Evolutionary conservation across 768 basidiomycete species (phyloP), one percentile per base, ranked within the genome.

Genomic region (Gloeopeniophorella convolvens): DNA sequence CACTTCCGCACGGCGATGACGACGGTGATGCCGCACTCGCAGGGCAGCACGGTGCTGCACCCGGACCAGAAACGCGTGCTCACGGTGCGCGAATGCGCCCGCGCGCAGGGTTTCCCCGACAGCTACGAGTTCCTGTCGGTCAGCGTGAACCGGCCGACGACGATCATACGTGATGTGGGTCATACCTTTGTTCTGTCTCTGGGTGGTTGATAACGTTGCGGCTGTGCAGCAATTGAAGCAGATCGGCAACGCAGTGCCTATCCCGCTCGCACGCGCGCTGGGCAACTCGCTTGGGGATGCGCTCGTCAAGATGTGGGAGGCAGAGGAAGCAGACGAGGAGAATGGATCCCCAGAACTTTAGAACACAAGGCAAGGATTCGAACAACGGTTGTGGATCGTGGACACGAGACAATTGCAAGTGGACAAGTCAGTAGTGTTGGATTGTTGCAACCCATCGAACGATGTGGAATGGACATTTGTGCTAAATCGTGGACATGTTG

Each of bases 31-130:
- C 86, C 86, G 1, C 69, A 69, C n/a, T 54, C 60, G 3, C 83
- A 85, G 43, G 69, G 70, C 35, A 68, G 66, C 13, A 56, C 56
- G 2, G 69, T 74, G 12, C 57, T 78, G 10, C 76, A 78, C 55
- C 78, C 77, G 1, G 65, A 89, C 82, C 84, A 89, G 83, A 79
- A 79, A 56, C 77, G 88, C 6, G 75, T 85, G 21, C 60, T 86
- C 33, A 48, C 50, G 23, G 48, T 48, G n/a, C 45, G 55, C 10
- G 44, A 53, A 37, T 55, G 49, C 16, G 85, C 86, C 15, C 74
- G 88, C 20, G 78, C 81, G 0, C 88, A 90, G 66, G 88, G 88
- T 0, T 89, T 90, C 57, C 84, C 85, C 0, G 88, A 90, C 53
- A 35, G 68, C 31, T 87, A 85, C 54, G 54, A 72, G n/a, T 85